A percentile compares a stretch with the other conserved stretches of the same genome.
These are phyloP conservation scores for Ceratocystis cubensis DNA, from an alignment of 2,329 filamentous ascomycete species.

Conservation along the genomic window DNA sequence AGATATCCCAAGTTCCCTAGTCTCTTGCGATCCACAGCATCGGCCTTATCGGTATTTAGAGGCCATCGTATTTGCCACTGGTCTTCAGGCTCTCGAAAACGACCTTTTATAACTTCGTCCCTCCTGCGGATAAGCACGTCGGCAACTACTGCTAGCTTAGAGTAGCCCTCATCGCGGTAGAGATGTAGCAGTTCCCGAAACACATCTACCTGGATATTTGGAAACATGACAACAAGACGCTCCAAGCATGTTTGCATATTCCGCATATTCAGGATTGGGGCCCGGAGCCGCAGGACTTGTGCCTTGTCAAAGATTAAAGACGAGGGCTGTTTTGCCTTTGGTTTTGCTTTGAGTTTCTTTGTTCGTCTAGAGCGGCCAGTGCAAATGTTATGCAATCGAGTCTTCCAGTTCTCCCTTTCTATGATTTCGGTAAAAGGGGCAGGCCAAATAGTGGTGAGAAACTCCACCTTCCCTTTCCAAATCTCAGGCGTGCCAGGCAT, in stretches of 20 bases:
- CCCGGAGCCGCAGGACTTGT: not conserved
- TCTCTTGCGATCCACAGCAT: not conserved
- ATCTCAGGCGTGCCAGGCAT: not conserved
- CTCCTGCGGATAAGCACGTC: conserved; percentile 49
- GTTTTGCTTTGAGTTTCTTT: not conserved
- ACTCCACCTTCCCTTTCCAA: not conserved
- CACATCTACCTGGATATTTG: conserved; percentile 68
- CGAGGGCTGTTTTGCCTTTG: not conserved
- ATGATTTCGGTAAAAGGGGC: not conserved
- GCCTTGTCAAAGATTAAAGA: not conserved
- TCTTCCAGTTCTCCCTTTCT: not conserved
- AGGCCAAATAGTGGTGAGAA: not conserved
- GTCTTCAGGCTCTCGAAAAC: conserved; percentile 4
- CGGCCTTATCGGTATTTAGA: not conserved
- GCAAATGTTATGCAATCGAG: not conserved
- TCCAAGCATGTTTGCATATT: conserved; percentile 37
- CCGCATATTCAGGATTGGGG: not conserved
- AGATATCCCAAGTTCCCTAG: not conserved
- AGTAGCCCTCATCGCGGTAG: conserved; percentile 55
- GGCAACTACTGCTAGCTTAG: conserved; percentile 61
- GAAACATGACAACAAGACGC: conserved; percentile 59
- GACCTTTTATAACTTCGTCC: not conserved
- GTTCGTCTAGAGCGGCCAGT: not conserved
- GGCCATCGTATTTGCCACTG: not conserved
- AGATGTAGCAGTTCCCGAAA: conserved; percentile 68